phyloP scores from a whole-genome alignment of 306 rosid species.

The Gastrolobium villosum region DNA sequence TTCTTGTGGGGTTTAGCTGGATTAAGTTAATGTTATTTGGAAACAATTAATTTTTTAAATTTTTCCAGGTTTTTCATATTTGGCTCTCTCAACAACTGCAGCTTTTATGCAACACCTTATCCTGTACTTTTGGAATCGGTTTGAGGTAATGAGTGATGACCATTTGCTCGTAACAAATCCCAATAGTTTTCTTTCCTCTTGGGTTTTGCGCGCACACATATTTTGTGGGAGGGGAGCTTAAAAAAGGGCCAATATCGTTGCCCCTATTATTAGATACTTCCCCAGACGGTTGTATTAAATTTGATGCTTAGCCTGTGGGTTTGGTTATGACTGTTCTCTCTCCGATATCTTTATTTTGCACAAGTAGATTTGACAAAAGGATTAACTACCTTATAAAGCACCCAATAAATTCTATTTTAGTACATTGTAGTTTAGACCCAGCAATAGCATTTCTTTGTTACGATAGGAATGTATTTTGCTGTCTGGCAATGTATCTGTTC shows the following conservation, averaged over 20 bases:
- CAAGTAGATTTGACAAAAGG: conserved; percentile 11
- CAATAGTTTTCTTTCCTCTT: background rate
- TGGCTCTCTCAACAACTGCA: conserved; percentile 97
- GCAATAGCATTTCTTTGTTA: background rate
- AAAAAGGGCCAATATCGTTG: conserved; percentile 8
- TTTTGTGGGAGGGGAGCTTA: background rate
- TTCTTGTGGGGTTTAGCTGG: background rate
- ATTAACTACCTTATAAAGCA: conserved; percentile 11
- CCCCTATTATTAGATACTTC: background rate
- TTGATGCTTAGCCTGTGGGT: conserved; percentile 1
- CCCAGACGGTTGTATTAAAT: background rate
- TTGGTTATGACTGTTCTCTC: conserved; percentile 5
- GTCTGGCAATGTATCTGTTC: conserved; percentile 24
- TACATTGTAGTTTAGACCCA: conserved; percentile 18
- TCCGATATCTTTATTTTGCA: conserved; percentile 16
- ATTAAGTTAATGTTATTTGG: conserved; percentile 35
- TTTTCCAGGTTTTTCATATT: conserved; percentile 89
- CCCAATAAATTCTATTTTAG: conserved; percentile 6
- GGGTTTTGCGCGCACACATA: background rate
- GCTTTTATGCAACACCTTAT: conserved; percentile 98
- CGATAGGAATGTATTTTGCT: conserved; percentile 13
- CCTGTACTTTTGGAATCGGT: conserved; percentile 96
- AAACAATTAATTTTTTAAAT: conserved; percentile 41
- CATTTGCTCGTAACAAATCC: conserved; percentile 4
- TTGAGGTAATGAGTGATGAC: conserved; percentile 75